Base-by-base conservation (phyloP, 2,329 filamentous ascomycete genomes). In the Colletotrichum theobromicola region DNA sequence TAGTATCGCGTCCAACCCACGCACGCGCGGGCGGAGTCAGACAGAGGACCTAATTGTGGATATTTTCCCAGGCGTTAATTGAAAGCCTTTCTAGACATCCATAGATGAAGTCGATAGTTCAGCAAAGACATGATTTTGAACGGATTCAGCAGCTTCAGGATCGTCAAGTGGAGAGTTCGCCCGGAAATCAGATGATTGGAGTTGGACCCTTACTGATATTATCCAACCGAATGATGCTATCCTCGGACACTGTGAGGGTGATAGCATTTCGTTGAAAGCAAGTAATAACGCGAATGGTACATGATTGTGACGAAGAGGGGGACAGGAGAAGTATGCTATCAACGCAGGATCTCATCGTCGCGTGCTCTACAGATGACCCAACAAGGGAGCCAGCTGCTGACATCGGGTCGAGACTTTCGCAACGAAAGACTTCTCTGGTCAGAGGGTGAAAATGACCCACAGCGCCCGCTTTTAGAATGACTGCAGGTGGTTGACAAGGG, bases 401-500 rank as follows among this genome's bases (percentile, higher is more conserved):
- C 32, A 55, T 35, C 63, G 28, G 37, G 24, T 42, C 64, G 24
- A 62, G 30, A 63, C 65, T 46, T 15, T 12, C 21, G 13, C 5
- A 2, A 28, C 13, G 10, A 28, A 68, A 21, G n/a, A 26, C 18
- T 34, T 53, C 65, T 21, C 65, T 68, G 12, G 42, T 28, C 42
- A 55, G 16, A 28, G 5, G 26, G 53, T 12, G 5, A 18, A n/a
- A n/a, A 12, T 26, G 55, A 13, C 30, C 35, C 30, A 18, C 64
- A 68, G 18, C n/a, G n/a, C 7, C 65, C 65, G n/a, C 57, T 57
- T 46, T 35, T 46, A 5, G 32, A 16, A 35, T 53, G 34, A 57
- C 62, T 64, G 62, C 35, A 64, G 9, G 42, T 18, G 55, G 70
- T 30, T 53, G 42, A 24, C 18, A 24, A 32, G 15, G 30, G 32